Evolutionary conservation across 768 basidiomycete species (phyloP).

Genomic region (Boletus bicolor): DNA sequence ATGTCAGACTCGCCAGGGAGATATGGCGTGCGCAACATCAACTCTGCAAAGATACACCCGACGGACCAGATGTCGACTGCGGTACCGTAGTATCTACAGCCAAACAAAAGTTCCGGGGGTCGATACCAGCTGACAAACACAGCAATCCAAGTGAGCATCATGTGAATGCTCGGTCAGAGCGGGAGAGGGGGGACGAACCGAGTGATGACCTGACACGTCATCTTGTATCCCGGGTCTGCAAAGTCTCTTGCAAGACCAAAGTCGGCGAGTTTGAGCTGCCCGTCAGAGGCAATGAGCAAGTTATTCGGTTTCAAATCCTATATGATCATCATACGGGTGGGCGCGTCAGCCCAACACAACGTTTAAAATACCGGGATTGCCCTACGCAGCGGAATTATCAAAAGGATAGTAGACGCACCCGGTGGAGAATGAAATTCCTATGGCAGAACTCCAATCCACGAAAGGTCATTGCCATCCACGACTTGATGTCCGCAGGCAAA

Average conservation of each 20-base stretch:
- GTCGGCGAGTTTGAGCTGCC: conserved; percentile 95
- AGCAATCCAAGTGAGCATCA: not conserved
- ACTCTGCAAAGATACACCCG: conserved; percentile 96
- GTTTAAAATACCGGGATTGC: conserved; percentile 3
- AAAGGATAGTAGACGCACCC: conserved; percentile 50
- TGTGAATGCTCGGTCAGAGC: not conserved
- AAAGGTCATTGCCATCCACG: conserved; percentile 98
- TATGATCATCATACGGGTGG: not conserved
- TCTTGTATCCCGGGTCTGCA: conserved; percentile 90
- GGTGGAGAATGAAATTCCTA: conserved; percentile 88
- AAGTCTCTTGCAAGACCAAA: conserved; percentile 98
- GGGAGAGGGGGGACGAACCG: conserved; percentile 47
- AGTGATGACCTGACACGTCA: conserved; percentile 99
- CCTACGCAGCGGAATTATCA: conserved; percentile 9
- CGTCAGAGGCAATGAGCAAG: conserved; percentile 86
- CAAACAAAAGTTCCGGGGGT: conserved; percentile 92
- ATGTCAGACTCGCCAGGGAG: conserved; percentile 94
- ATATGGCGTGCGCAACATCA: conserved; percentile 95
- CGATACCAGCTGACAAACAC: conserved; percentile 84
- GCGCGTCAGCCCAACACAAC: conserved; percentile 10
- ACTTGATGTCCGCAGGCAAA: conserved; percentile 93
- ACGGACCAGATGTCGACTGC: conserved; percentile 97
- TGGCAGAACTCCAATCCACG: conserved; percentile 99
- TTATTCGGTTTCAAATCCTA: conserved; percentile 99
- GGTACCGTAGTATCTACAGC: conserved; percentile 84